Percentiles rank a stretch among this genome's conserved stretches.
phyloP scores from a whole-genome alignment of 2,329 filamentous ascomycete species.

The Akanthomyces muscarius region DNA sequence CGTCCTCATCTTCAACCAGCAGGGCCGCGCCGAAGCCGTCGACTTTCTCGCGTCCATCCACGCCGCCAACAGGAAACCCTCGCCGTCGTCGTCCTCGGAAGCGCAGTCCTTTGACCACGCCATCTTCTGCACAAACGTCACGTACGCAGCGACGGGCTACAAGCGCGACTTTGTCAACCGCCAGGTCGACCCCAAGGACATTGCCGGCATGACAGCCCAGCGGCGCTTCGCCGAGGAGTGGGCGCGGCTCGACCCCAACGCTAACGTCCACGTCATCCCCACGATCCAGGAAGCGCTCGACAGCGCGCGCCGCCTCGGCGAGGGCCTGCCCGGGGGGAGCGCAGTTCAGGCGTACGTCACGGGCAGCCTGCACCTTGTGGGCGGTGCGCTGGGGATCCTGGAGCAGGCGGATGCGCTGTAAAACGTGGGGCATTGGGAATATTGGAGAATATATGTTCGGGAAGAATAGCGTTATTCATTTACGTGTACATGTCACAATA shows the following conservation, averaged over 20 bases:
- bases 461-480: neutral
- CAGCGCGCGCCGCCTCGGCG: constrained; percentile 37
- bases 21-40: constrained; percentile 52
- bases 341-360: constrained; percentile 51
- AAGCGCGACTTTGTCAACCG: constrained; percentile 56
- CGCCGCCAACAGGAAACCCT: constrained; percentile 28
- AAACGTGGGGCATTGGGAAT: too few species aligned
- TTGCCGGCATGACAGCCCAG: constrained; percentile 50
- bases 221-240: constrained; percentile 50
- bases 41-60: constrained; percentile 50
- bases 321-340: constrained; percentile 29
- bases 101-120: constrained; percentile 60
- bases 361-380: constrained; percentile 61
- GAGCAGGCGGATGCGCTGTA: constrained; percentile 44
- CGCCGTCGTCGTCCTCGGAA: constrained; percentile 19
- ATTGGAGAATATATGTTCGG: too few species aligned
- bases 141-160: constrained; percentile 47
- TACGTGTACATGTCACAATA: constrained; percentile 27
- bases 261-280: constrained; percentile 44
- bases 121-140: constrained; percentile 78
- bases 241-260: constrained; percentile 43
- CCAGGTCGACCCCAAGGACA: constrained; percentile 48
- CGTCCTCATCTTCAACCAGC: constrained; percentile 85
- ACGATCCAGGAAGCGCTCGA: constrained; percentile 55
- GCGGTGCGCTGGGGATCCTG: constrained; percentile 48